Base-by-base conservation (phyloP, 2,329 filamentous ascomycete genomes). In the Cylindrodendrum hubeiense region DNA sequence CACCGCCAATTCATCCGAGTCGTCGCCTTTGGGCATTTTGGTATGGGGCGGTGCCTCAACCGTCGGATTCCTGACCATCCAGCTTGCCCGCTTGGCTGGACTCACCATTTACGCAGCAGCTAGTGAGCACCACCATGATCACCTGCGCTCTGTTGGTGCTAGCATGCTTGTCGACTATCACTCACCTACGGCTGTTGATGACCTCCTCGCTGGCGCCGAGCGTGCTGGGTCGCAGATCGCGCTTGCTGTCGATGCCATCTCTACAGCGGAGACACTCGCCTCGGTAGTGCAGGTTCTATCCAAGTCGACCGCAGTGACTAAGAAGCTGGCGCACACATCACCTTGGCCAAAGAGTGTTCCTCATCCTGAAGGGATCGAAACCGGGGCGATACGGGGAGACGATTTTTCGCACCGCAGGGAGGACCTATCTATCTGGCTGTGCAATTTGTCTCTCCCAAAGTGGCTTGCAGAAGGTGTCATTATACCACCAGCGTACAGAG, bases 401-500 rank as follows among this genome's bases (percentile, higher is more conserved):
- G 55, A 39, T 15, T n/a, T 58, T 19, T 15, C 17, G 13, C 21
- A 50, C 12, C 55, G 55, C 30, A 49, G 55, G 21, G 19, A 50
- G 17, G 55, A 59, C 33, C 44, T 59, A 2, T 39, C 33, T 12
- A 9, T 17, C 17, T 59, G 55, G 55, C n/a, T 59, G 10, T 59
- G 12, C 30, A 51, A 59, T 21, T 22, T 43, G 10, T 4, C 21
- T 3, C n/a, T 59, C 33, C 24, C 55, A 15, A 43, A 51, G 22
- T 59, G 55, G 55, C 44, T 59, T n/a, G 55, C 51, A 22, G 21
- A n/a, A 28, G 55, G 55, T 17, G 24, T 5, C n/a, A 33, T 59
- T 37, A 22, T 59, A 17, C 55, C 55, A 21, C 15, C 28, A 4
- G 4, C 19, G 4, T 33, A 43, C 15, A 37, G 44, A 30, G 46